A percentile compares a stretch with the other conserved stretches of the same genome.
Evolutionary conservation across 306 rosid genomes (phyloP).

Genomic region (Lablab purpureus): DNA sequence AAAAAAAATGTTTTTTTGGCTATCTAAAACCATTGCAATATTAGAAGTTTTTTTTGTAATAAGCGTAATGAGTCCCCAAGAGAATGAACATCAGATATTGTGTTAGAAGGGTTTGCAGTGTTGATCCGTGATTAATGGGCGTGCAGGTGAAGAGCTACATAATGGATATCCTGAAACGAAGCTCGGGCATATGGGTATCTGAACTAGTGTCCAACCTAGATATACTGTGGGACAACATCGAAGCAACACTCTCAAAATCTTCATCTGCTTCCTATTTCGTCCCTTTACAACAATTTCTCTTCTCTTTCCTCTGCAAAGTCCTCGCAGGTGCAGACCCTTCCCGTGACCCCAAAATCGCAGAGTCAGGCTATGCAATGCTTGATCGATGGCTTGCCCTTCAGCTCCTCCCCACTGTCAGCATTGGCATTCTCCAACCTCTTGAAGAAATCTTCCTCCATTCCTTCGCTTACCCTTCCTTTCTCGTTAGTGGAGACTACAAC

Average conservation of each 20-base stretch:
- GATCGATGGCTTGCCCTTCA: constrained; percentile 87
- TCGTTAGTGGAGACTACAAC: constrained; percentile 73
- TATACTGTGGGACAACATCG: constrained; percentile 65
- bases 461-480: constrained; percentile 72
- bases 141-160: constrained; percentile 71
- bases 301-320: constrained; percentile 66
- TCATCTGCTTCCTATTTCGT: constrained; percentile 46
- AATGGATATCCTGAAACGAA: constrained; percentile 62
- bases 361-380: constrained; percentile 65
- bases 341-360: constrained; percentile 58
- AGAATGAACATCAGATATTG: too few species aligned
- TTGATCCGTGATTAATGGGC: too few species aligned
- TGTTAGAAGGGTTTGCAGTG: too few species aligned
- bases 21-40: too few species aligned
- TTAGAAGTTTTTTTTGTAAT: too few species aligned
- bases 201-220: constrained; percentile 64
- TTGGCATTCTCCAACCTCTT: constrained; percentile 77
- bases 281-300: constrained; percentile 66
- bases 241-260: constrained; percentile 55
- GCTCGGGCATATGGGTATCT: constrained; percentile 74
- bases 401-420: constrained; percentile 70
- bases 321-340: constrained; percentile 75
- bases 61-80: too few species aligned
- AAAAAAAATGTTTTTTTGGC: too few species aligned
- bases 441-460: constrained; percentile 93